A percentile compares a stretch with the other conserved stretches of the same genome.
phyloP scores from a whole-genome alignment of 495 filamentous ascomycete species.

The Hyphodiscus hymeniophilus region DNA sequence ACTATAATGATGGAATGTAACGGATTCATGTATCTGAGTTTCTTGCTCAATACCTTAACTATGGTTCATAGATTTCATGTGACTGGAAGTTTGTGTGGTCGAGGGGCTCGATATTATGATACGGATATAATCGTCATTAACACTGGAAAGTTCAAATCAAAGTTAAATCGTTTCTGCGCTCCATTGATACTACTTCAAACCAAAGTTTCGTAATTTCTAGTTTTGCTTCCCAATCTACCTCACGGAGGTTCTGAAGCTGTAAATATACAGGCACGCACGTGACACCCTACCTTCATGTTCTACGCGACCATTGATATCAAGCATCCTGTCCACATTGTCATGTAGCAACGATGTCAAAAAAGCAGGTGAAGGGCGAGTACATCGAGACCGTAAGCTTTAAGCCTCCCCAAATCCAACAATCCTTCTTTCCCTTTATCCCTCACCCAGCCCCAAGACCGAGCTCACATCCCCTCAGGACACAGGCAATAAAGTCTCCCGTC shows the following conservation, averaged over 20 bases:
- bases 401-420: background rate
- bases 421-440: background rate
- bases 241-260: background rate
- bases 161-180: too few species aligned
- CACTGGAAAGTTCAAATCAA: too few species aligned
- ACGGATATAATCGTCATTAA: too few species aligned
- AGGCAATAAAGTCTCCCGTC: constrained; percentile 95
- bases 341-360: constrained; percentile 56
- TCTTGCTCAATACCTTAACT: too few species aligned
- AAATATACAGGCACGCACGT: background rate
- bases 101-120: too few species aligned
- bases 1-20: background rate
- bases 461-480: constrained; percentile 56
- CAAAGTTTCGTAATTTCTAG: too few species aligned
- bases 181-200: too few species aligned
- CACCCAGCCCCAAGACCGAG: background rate
- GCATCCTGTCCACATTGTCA: constrained; percentile 4
- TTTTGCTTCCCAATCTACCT: background rate
- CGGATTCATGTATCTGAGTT: too few species aligned
- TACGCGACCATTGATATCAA: background rate
- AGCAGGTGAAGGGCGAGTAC: constrained; percentile 78
- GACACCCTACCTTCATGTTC: background rate
- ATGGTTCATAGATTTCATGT: too few species aligned
- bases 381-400: constrained; percentile 74
- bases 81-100: too few species aligned